Conservation (phyloP, 306 rosid species). For the Casuarina equisetifolia region DNA sequence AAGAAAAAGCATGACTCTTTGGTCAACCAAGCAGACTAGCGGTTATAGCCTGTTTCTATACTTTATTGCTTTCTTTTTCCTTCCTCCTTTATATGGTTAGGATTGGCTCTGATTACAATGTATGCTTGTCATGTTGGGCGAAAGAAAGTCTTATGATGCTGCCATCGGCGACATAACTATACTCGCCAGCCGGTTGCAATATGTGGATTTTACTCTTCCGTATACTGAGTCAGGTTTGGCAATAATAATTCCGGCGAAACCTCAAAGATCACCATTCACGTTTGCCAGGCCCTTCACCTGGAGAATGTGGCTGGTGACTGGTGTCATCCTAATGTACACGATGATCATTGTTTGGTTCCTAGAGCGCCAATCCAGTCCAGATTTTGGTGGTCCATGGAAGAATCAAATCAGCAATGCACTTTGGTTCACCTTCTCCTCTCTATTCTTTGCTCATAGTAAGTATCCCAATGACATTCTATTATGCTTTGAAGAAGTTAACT, state of each 20-base stretch:
- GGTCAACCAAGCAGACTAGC: too few relatives aligned
- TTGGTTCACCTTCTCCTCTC: slow-evolving; percentile 67
- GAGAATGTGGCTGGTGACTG: slow-evolving; percentile 63
- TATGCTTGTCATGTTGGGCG: background rate
- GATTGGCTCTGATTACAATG: background rate
- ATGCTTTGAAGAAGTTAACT: too few relatives aligned
- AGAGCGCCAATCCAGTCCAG: slow-evolving; percentile 50
- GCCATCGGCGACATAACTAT: slow-evolving; percentile 38
- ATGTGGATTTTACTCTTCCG: slow-evolving; percentile 39
- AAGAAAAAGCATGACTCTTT: too few relatives aligned
- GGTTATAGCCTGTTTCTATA: too few relatives aligned
- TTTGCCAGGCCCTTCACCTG: slow-evolving; percentile 62
- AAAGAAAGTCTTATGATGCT: slow-evolving; percentile 32
- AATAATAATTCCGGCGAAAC: slow-evolving; percentile 22
- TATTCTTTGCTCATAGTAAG: slow-evolving; percentile 80
- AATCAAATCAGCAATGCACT: slow-evolving; percentile 54
- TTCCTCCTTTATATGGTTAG: background rate
- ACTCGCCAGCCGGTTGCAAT: slow-evolving; percentile 8
- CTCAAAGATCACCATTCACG: slow-evolving; percentile 17
- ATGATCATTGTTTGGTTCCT: slow-evolving; percentile 45
- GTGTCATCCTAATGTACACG: slow-evolving; percentile 34
- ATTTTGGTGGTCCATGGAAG: slow-evolving; percentile 51
- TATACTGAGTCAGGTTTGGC: slow-evolving; percentile 31
- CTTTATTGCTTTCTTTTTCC: too few relatives aligned
- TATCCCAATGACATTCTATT: too few relatives aligned